Percentiles rank a stretch among this genome's conserved stretches.
phyloP scores from a whole-genome alignment of 768 basidiomycete genomes.

The Mrakia hoshinonis region DNA sequence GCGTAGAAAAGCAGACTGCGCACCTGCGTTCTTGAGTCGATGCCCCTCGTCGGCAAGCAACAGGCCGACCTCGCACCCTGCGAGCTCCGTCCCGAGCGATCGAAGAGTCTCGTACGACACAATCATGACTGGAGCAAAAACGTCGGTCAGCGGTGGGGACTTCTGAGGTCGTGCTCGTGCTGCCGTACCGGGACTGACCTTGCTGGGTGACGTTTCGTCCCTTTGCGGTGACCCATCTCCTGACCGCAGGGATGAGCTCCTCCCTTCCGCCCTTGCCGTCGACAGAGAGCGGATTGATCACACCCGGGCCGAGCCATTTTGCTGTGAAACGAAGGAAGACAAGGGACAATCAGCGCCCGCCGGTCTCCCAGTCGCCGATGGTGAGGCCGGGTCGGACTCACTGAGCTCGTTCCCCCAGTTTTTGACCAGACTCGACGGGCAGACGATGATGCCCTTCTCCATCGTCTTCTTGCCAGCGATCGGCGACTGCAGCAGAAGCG shows the following conservation, averaged over 20 bases:
- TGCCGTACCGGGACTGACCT: too few relatives aligned
- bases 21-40: constrained; percentile 88
- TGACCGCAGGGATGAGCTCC: constrained; percentile 67
- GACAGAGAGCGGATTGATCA: constrained; percentile 72
- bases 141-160: too few relatives aligned
- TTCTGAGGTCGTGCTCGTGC: too few relatives aligned
- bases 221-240: constrained; percentile 77
- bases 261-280: constrained; percentile 87
- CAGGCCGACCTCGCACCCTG: constrained; percentile 72
- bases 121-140: constrained; percentile 98
- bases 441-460: constrained; percentile 95
- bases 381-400: constrained; percentile 37
- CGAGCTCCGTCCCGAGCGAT: constrained; percentile 64
- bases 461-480: constrained; percentile 74
- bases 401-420: constrained; percentile 98
- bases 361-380: not conserved
- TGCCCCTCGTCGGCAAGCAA: constrained; percentile 97
- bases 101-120: constrained; percentile 95
- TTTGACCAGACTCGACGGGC: constrained; percentile 90
- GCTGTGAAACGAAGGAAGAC: constrained; percentile 44
- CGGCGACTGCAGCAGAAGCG: constrained; percentile 88
- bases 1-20: constrained; percentile 31
- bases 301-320: constrained; percentile 83
- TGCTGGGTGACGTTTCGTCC: constrained; percentile 88
- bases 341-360: not conserved